Evolutionary conservation across 139 green algal genomes (phyloP).

Genomic region (Desmodesmus armatus): DNA sequence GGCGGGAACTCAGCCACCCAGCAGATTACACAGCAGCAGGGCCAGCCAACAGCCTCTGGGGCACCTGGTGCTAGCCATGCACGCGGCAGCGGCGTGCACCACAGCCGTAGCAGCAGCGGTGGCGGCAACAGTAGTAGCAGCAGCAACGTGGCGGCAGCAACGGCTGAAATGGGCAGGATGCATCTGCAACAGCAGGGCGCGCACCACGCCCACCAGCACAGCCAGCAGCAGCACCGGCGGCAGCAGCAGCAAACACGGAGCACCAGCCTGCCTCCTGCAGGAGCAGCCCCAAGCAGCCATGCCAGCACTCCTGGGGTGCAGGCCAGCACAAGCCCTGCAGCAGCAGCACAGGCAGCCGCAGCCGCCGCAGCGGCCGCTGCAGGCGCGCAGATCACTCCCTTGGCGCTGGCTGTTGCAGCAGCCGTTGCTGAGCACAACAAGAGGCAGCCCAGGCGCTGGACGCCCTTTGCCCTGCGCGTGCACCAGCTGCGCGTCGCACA

Average conservation of each 20-base stretch:
- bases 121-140: background rate
- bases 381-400: background rate
- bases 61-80: background rate
- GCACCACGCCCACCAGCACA: background rate
- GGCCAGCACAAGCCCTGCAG: background rate
- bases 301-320: too few relatives aligned
- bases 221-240: background rate
- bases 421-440: slow-evolving; percentile 40
- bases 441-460: slow-evolving; percentile 28
- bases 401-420: slow-evolving; percentile 31
- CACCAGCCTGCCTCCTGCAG: too few relatives aligned
- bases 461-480: slow-evolving; percentile 36
- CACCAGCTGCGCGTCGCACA: slow-evolving; percentile 32
- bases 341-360: slow-evolving; percentile 13
- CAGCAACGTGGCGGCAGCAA: slow-evolving; percentile 5
- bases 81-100: background rate
- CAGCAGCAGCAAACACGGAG: too few relatives aligned
- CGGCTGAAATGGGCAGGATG: background rate
- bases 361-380: background rate
- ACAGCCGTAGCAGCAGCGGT: slow-evolving; percentile 5
- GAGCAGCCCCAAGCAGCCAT: too few relatives aligned
- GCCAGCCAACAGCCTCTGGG: background rate
- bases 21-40: too few relatives aligned
- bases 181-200: background rate
- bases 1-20: too few relatives aligned